Percentiles rank a stretch among this genome's conserved stretches.
phyloP scores from a whole-genome alignment of 2,329 filamentous ascomycete genomes.

The Colletotrichum magnum region DNA sequence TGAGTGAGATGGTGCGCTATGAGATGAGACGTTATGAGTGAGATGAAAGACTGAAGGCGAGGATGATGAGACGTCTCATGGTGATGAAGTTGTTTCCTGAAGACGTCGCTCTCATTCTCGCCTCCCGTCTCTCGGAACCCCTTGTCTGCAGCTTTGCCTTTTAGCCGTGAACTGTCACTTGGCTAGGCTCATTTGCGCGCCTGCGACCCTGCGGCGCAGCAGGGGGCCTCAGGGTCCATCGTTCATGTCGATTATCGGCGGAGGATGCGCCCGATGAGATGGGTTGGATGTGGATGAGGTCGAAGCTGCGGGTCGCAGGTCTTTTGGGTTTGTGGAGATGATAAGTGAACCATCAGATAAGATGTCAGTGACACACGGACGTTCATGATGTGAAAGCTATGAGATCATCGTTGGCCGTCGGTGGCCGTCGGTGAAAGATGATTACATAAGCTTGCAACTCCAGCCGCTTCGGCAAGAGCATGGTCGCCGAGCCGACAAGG shows the following conservation, averaged over 20 bases:
- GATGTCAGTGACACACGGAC: too few relatives aligned
- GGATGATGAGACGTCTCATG: neutral
- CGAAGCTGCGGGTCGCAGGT: too few relatives aligned
- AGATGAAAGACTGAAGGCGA: neutral
- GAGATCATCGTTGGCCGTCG: neutral
- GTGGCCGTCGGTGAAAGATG: too few relatives aligned
- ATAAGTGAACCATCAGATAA: too few relatives aligned
- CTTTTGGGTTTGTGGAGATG: too few relatives aligned
- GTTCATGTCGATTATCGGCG: neutral
- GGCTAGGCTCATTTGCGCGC: neutral
- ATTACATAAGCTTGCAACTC: conserved; percentile 13
- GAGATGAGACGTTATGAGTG: neutral
- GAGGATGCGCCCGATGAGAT: neutral
- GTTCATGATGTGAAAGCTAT: neutral
- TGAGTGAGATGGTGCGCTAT: too few relatives aligned
- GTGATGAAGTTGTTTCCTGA: neutral
- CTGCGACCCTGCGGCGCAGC: conserved; percentile 15
- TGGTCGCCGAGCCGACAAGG: too few relatives aligned
- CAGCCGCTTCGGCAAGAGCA: neutral
- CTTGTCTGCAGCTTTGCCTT: conserved; percentile 1
- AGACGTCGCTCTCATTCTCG: neutral
- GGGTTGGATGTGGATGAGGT: too few relatives aligned
- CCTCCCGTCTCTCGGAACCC: too few relatives aligned
- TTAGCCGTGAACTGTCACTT: conserved; percentile 1
- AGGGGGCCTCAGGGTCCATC: neutral